Percentiles rank a stretch among this genome's conserved stretches.
Conservation (phyloP, 176 grass and related monocot species). For the Aegilops tauschii region DNA sequence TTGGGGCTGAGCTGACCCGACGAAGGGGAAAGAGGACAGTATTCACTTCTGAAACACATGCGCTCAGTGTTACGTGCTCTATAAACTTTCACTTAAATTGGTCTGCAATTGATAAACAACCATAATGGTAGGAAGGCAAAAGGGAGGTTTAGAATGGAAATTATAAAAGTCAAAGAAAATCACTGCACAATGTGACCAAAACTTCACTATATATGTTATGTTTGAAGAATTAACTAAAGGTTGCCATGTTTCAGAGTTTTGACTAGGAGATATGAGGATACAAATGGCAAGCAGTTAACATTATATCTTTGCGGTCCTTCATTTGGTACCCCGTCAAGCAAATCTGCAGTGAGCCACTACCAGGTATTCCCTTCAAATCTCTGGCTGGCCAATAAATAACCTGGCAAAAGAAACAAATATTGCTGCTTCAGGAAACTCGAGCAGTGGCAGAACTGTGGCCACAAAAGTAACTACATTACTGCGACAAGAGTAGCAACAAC, state of each 20-base stretch:
- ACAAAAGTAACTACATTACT: background rate
- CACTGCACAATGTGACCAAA: background rate
- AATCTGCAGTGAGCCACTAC: slow-evolving; percentile 50
- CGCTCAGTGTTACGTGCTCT: background rate
- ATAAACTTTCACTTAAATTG: background rate
- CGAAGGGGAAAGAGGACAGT: background rate
- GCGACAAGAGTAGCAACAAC: too few relatives aligned
- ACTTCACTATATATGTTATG: background rate
- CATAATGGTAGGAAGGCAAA: background rate
- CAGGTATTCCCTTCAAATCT: slow-evolving; percentile 67
- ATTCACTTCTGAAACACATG: background rate
- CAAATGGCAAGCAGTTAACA: slow-evolving; percentile 38
- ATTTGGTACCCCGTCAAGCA: slow-evolving; percentile 88
- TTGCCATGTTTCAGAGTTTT: background rate
- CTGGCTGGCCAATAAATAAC: slow-evolving; percentile 71
- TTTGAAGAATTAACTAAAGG: background rate
- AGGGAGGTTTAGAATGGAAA: background rate
- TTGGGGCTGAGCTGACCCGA: background rate
- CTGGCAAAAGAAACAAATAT: slow-evolving; percentile 31
- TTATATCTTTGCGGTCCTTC: slow-evolving; percentile 62
- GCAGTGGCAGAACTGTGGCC: background rate
- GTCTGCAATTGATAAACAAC: background rate
- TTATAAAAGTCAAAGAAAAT: too few relatives aligned
- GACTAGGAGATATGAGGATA: background rate
- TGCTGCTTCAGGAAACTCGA: background rate